Percentiles rank a stretch among this genome's conserved stretches.
phyloP scores from a whole-genome alignment of 805 yeast genomes.

The Lipomyces spencermartinsiae region DNA sequence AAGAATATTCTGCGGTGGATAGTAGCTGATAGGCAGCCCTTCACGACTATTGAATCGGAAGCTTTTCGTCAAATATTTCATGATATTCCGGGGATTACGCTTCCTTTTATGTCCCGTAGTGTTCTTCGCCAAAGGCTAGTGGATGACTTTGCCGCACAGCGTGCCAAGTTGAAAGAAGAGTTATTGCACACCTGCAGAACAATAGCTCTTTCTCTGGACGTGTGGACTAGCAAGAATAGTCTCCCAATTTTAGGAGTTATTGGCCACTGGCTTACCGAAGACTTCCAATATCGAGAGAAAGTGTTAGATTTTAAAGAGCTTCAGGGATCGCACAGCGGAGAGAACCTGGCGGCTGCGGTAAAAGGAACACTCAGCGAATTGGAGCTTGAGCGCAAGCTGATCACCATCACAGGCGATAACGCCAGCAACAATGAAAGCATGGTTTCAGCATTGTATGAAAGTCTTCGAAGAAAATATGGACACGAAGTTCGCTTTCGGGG shows the following conservation, averaged over 20 bases:
- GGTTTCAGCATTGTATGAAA: too few relatives aligned
- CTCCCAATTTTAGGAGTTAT: slow-evolving; percentile 7
- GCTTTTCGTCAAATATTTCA: slow-evolving; percentile 6
- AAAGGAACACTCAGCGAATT: not conserved
- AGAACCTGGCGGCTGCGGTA: slow-evolving; percentile 9
- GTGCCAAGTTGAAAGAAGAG: not conserved
- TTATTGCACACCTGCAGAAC: slow-evolving; percentile 1
- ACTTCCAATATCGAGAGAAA: slow-evolving; percentile 9
- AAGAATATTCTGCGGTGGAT: slow-evolving; percentile 5
- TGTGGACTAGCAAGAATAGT: slow-evolving; percentile 4
- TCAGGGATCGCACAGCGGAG: slow-evolving; percentile 7
- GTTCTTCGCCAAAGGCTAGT: slow-evolving; percentile 1
- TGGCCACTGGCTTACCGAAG: slow-evolving; percentile 4
- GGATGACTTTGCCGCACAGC: slow-evolving; percentile 3
- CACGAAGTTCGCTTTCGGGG: not conserved
- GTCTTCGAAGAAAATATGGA: too few relatives aligned
- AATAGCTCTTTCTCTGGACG: slow-evolving; percentile 4
- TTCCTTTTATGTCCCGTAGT: slow-evolving; percentile 2
- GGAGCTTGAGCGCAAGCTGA: not conserved
- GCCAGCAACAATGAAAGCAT: too few relatives aligned
- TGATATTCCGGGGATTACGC: slow-evolving; percentile 9
- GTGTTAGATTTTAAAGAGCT: slow-evolving; percentile 4
- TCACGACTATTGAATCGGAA: not conserved
- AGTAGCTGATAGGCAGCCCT: slow-evolving; percentile 6
- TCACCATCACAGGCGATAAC: too few relatives aligned